Evolutionary conservation across 1,139 yeast species (phyloP), one percentile per base, ranked within the genome.

Genomic region (Maudiozyma humilis): DNA sequence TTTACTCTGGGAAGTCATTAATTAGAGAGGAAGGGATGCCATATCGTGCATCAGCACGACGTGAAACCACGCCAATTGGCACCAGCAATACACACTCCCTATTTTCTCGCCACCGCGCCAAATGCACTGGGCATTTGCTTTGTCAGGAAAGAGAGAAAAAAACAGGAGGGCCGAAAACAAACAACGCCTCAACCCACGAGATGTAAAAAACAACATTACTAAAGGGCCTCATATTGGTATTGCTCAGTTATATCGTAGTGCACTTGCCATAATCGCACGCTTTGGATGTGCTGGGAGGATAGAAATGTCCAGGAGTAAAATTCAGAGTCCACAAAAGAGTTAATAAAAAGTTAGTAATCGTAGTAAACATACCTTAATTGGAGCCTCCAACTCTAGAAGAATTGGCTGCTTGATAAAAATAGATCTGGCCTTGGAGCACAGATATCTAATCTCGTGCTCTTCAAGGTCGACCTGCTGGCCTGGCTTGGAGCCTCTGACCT

Each of bases 391-490:
- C 66, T 91, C 97, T 58, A 91, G 73, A 56, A 91, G 72, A 55
- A 91, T 91, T 44, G 98, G 98, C 69, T 91, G 98, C 67, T 87
- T 95, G 65, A 91, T 91, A 68, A 91, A 89, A 60, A 91, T 91
- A 65, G 93, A 96, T 68, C 98, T 79, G 31, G 98, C 97, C 68
- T 88, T 89, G 52, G 96, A 89, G 72, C 98, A 91, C 52, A 91
- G 80, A 69, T 78, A 91, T 60, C 95, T 82, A 65, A 91, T 91
- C 70, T 91, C 98, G 64, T 79, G 87, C 67, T 91, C 98, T 56
- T 84, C 85, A 50, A 91, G 75, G 51, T 88, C 87, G 41, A 91
- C 98, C 65, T 88, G 96, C 66, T 87, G 89, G 40, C 98, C 98
- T 19, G 98, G 98, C 67, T 96, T 82, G 51, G 95, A 86, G 52